Evolutionary conservation across 179 eudicot species (phyloP).

Genomic region (Heliamphora pulchella): DNA sequence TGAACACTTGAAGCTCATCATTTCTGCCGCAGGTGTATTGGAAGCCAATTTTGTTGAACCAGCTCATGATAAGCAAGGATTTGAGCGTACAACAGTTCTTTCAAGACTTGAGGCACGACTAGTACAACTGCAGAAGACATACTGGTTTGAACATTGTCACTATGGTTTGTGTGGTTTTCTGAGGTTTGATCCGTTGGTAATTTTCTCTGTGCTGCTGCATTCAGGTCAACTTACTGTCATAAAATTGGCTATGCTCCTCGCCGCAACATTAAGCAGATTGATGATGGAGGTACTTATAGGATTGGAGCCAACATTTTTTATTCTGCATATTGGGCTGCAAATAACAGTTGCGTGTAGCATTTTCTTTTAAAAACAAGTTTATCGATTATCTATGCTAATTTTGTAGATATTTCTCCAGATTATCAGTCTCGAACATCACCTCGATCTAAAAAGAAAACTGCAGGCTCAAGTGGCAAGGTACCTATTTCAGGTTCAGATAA

Average conservation of each 20-base stretch:
- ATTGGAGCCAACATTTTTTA: not conserved
- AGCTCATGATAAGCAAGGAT: slow-evolving; percentile 99
- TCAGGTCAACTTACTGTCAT: slow-evolving; percentile 68
- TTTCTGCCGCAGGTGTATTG: slow-evolving; percentile 59
- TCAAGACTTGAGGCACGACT: slow-evolving; percentile 72
- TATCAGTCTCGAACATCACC: slow-evolving; percentile 28
- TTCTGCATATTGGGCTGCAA: not conserved
- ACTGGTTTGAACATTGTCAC: slow-evolving; percentile 50
- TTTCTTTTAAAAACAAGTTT: not conserved
- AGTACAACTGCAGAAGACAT: slow-evolving; percentile 71
- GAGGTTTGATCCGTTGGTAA: not conserved
- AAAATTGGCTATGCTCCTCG: slow-evolving; percentile 86
- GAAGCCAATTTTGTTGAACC: slow-evolving; percentile 99
- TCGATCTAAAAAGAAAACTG: slow-evolving; percentile 29
- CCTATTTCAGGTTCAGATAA: slow-evolving; percentile 25
- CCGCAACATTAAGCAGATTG: slow-evolving; percentile 34
- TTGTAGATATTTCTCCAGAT: slow-evolving; percentile 49
- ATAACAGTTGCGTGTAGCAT: not conserved
- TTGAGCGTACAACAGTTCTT: slow-evolving; percentile 95
- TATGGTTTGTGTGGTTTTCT: slow-evolving; percentile 5
- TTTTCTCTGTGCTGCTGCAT: slow-evolving; percentile 16
- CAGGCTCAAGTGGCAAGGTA: slow-evolving; percentile 18
- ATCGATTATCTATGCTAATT: not conserved
- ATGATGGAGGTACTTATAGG: slow-evolving; percentile 42
- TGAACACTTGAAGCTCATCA: slow-evolving; percentile 8